Evolutionary conservation across 768 basidiomycete genomes (phyloP).

Genomic region (Cystobasidium ongulense): DNA sequence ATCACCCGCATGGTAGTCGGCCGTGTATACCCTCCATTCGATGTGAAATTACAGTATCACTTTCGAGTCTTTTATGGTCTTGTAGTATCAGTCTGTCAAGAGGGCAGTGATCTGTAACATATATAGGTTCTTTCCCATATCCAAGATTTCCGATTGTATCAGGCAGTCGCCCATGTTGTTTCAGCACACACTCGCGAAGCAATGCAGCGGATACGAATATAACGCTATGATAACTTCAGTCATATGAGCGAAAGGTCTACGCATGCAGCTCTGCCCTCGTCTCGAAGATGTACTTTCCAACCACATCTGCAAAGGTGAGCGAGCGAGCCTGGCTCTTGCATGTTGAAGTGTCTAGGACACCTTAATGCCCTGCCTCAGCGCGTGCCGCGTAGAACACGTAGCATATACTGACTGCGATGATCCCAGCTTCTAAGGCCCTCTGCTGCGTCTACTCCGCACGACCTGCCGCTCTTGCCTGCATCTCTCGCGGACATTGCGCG

Average conservation of each 20-base stretch:
- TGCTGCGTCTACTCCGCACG: constrained; percentile 31
- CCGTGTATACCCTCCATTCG: too few relatives aligned
- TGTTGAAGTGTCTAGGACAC: not conserved
- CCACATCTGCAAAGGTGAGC: constrained; percentile 22
- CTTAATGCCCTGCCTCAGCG: too few relatives aligned
- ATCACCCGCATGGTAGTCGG: too few relatives aligned
- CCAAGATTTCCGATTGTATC: too few relatives aligned
- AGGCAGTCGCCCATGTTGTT: not conserved
- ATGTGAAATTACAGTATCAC: too few relatives aligned
- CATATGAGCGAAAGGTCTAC: not conserved
- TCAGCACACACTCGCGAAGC: not conserved
- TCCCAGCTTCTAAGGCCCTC: constrained; percentile 16
- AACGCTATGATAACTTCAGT: not conserved
- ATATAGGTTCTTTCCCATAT: too few relatives aligned
- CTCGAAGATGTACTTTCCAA: constrained; percentile 22
- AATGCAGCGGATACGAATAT: not conserved
- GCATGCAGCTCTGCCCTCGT: not conserved
- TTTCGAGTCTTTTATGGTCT: too few relatives aligned
- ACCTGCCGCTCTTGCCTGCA: constrained; percentile 25
- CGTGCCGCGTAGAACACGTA: not conserved
- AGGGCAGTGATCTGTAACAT: not conserved
- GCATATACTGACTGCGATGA: not conserved
- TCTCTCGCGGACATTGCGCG: constrained; percentile 33
- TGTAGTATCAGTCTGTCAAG: not conserved
- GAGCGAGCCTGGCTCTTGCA: not conserved